phyloP scores from a whole-genome alignment of 352 stramenopile genomes.

The Phytopythium litorale region DNA sequence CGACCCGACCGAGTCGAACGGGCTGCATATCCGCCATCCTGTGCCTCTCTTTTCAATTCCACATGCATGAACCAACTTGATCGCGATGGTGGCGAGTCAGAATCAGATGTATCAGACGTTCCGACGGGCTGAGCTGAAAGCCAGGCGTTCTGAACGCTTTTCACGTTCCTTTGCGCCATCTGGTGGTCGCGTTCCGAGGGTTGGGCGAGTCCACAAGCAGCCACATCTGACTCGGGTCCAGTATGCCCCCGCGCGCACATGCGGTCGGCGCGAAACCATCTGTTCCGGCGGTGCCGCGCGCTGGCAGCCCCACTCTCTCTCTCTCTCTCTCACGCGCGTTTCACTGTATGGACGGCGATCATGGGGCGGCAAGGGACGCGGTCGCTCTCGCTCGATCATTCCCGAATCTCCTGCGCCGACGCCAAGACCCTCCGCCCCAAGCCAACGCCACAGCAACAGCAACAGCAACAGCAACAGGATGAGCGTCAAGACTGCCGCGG shows the following conservation, averaged over 20 bases:
- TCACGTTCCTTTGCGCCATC: neutral
- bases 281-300: neutral
- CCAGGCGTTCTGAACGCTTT: neutral
- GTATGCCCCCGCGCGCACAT: neutral
- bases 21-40: neutral
- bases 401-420: neutral
- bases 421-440: too few species aligned
- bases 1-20: too few species aligned
- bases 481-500: neutral
- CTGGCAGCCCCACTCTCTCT: neutral
- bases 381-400: neutral
- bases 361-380: neutral
- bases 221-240: neutral
- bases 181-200: neutral
- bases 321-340: neutral
- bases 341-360: neutral
- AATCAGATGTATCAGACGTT: neutral
- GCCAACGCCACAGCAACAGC: neutral
- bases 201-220: neutral
- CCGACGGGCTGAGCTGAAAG: neutral
- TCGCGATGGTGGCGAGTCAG: too few species aligned
- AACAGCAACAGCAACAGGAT: neutral
- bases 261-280: slow-evolving; percentile 2
- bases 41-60: neutral
- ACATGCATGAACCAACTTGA: too few species aligned